These are phyloP conservation scores for Brasenia schreberi DNA, from an alignment of 164 flowering plant genomes.

Conservation along the genomic window DNA sequence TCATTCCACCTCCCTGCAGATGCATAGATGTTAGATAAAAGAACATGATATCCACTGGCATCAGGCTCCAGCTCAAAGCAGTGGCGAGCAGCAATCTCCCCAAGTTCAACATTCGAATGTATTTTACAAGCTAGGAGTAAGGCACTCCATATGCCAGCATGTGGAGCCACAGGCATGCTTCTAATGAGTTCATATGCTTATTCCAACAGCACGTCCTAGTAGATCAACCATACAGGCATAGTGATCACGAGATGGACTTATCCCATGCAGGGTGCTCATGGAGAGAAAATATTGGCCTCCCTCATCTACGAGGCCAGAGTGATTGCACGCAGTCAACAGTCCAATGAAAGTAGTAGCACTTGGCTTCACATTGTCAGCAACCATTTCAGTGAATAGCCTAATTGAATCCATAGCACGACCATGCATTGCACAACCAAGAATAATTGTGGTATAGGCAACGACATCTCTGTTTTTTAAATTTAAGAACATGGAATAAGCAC, in stretches of 20 bases:
- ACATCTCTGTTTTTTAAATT: constrained; percentile 21
- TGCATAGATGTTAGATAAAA: constrained; percentile 33
- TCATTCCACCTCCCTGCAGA: constrained; percentile 35
- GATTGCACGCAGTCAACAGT: constrained; percentile 30
- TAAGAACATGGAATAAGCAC: constrained; percentile 23
- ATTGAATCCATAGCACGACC: constrained; percentile 26
- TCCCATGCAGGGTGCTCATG: constrained; percentile 17
- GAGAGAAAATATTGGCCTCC: constrained; percentile 22
- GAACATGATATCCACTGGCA: constrained; percentile 22
- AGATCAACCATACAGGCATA: constrained; percentile 41
- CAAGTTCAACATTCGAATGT: constrained; percentile 31
- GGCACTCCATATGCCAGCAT: constrained; percentile 41
- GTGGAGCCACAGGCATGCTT: constrained; percentile 32
- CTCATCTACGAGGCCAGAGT: constrained; percentile 39
- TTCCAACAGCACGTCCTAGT: constrained; percentile 29
- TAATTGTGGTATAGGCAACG: constrained; percentile 35
- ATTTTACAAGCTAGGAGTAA: constrained; percentile 34
- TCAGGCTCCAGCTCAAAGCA: constrained; percentile 30
- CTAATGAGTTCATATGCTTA: constrained; percentile 27
- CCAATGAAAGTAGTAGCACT: constrained; percentile 28
- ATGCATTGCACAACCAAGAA: constrained; percentile 36
- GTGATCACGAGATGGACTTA: constrained; percentile 28
- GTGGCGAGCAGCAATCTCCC: constrained; percentile 26
- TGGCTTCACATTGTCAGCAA: constrained; percentile 17
- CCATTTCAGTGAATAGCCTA: constrained; percentile 29